phyloP scores from a whole-genome alignment of 306 rosid genomes.

The Pyrus betulifolia region DNA sequence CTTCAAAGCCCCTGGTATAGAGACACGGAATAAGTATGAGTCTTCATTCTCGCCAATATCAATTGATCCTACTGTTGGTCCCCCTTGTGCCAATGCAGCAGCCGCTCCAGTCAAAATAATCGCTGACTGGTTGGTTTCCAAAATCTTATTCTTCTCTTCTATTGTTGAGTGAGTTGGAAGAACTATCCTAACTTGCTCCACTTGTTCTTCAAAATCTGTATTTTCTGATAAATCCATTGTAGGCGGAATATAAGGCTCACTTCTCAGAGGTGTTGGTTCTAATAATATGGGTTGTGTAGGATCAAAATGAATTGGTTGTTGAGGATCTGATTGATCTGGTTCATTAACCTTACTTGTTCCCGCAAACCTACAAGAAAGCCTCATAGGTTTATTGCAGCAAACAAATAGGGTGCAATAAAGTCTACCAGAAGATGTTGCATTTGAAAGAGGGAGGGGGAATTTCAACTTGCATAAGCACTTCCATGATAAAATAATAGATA shows the following conservation, averaged over 20 bases:
- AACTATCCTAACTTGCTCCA: conserved; percentile 45
- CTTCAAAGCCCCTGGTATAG: conserved; percentile 77
- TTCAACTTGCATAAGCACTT: background rate
- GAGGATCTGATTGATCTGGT: conserved; percentile 21
- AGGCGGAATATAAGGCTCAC: conserved; percentile 40
- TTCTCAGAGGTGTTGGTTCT: conserved; percentile 35
- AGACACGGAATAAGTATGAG: conserved; percentile 57
- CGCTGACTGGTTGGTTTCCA: conserved; percentile 49
- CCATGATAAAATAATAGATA: background rate
- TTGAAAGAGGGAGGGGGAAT: background rate
- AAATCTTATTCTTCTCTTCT: conserved; percentile 46
- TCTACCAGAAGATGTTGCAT: background rate
- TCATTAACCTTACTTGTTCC: conserved; percentile 2
- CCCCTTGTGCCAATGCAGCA: conserved; percentile 58
- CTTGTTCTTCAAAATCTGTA: conserved; percentile 29
- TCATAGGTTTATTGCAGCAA: background rate
- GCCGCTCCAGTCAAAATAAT: conserved; percentile 67
- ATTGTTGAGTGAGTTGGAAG: conserved; percentile 47
- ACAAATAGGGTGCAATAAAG: background rate
- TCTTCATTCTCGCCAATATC: conserved; percentile 81
- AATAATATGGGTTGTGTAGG: background rate
- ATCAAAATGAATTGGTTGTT: conserved; percentile 9
- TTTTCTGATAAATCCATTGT: conserved; percentile 22
- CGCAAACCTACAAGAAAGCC: conserved; percentile 11
- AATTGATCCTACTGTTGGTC: conserved; percentile 56